Evolutionary conservation across 164 flowering plant species (phyloP), one percentile per base, ranked within the genome.

Genomic region (Vitis amurensis): DNA sequence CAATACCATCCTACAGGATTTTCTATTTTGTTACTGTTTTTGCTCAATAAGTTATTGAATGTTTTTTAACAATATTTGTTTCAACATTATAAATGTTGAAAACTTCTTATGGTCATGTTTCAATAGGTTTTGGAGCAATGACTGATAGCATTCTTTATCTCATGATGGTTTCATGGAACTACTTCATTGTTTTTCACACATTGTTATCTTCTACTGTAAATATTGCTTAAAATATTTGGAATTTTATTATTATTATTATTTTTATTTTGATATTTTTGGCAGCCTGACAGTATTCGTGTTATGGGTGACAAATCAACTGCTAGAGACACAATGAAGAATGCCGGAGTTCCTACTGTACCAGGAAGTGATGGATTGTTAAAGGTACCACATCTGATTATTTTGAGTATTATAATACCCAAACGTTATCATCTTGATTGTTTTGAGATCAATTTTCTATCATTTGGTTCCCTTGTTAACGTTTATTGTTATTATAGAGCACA

Each of bases 301-400:
- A 95, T 95, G 99, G 99, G 99, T 78, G 98, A 95, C 79, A 95
- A 95, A 79, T 71, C 99, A 64, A 95, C 99, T 79, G 99, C 99
- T 14, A 82, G 99, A 70, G 97, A 95, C 2, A 95, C 98, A 68
- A 95, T 95, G 99, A 95, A 91, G 81, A 87, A 89, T 72, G 98
- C 99, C 64, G 97, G 98, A 72, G 99, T 95, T 75, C 99, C 99
- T 50, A 95, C 99, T 75, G 99, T 95, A 30, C 99, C 99, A 13
- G 99, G 99, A 75, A 95, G 99, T 82, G 97, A 90, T 48, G 99
- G 99, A 57, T 76, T 95, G 70, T 74, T 95, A 61, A 86, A 90
- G 98, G 99, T 93, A 80, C 60, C 50, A 12, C 16, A 16, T 60
- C 16, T 76, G 50, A 59, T 58, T 37, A 12, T 0, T 50, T 12